A percentile compares a stretch with the other conserved stretches of the same genome.
Conservation (phyloP, 495 filamentous ascomycete genomes). For the Neurospora sp. region DNA sequence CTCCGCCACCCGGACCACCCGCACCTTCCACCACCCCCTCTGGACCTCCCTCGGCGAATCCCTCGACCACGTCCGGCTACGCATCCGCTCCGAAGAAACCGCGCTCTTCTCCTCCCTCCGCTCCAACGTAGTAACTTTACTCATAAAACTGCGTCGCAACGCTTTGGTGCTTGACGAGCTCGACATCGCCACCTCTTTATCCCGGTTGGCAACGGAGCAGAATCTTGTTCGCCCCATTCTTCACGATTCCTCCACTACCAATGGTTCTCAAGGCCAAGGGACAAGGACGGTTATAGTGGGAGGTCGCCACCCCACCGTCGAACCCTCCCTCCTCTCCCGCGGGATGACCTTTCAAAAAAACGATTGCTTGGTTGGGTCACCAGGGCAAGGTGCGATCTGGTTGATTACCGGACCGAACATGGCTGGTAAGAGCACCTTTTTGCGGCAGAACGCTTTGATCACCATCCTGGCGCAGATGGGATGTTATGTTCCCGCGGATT, state of each 20-base stretch:
- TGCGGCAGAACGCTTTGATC: constrained; percentile 90
- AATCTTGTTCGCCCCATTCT: constrained; percentile 63
- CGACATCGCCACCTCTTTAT: constrained; percentile 79
- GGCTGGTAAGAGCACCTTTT: constrained; percentile 92
- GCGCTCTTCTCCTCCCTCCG: constrained; percentile 62
- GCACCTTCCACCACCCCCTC: constrained; percentile 69
- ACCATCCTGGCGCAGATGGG: constrained; percentile 87
- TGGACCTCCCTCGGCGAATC: constrained; percentile 73
- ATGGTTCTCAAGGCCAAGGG: background rate
- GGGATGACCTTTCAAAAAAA: constrained; percentile 80
- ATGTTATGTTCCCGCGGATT: constrained; percentile 79
- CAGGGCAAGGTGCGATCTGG: constrained; percentile 57
- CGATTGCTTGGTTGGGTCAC: constrained; percentile 63
- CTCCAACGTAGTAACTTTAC: constrained; percentile 60
- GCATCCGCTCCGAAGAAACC: constrained; percentile 73
- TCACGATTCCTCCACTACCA: constrained; percentile 26
- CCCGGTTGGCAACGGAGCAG: constrained; percentile 64
- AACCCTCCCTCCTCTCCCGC: constrained; percentile 65
- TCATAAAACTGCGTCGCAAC: constrained; percentile 78
- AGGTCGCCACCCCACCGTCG: constrained; percentile 84
- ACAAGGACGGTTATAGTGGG: constrained; percentile 48
- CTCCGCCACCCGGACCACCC: constrained; percentile 70
- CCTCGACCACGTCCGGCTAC: constrained; percentile 62
- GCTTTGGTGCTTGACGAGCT: constrained; percentile 84
- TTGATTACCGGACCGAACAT: constrained; percentile 98